Evolutionary conservation across 768 basidiomycete genomes (phyloP).

Genomic region (Auriscalpium orientale): DNA sequence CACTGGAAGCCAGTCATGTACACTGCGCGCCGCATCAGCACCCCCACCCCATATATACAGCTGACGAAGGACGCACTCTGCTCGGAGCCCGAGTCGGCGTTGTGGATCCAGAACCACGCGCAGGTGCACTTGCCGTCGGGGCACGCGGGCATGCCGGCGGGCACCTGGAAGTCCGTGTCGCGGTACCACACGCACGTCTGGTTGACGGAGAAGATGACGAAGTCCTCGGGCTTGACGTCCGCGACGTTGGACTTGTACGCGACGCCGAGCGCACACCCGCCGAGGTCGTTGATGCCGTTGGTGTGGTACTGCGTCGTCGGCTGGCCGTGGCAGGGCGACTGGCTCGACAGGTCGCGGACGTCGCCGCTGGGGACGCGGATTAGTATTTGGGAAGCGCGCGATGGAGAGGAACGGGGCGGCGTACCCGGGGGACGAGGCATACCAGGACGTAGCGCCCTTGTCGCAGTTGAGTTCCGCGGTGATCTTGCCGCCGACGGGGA

Average conservation of each 20-base stretch:
- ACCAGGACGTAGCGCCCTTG: slow-evolving; percentile 25
- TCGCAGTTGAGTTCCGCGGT: slow-evolving; percentile 24
- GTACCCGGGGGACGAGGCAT: slow-evolving; percentile 13
- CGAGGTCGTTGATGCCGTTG: slow-evolving; percentile 22
- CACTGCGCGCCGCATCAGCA: slow-evolving; percentile 11
- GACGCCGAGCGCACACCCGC: slow-evolving; percentile 35
- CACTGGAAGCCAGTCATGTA: slow-evolving; percentile 37
- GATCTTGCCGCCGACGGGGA: slow-evolving; percentile 23
- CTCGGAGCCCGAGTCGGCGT: slow-evolving; percentile 25
- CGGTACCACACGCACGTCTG: slow-evolving; percentile 35
- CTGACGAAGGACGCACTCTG: slow-evolving; percentile 23
- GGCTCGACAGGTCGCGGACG: slow-evolving; percentile 8
- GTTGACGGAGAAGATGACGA: slow-evolving; percentile 36
- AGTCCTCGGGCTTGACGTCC: slow-evolving; percentile 32
- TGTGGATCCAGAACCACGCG: slow-evolving; percentile 36
- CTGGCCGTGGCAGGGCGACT: slow-evolving; percentile 17
- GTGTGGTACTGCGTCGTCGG: slow-evolving; percentile 23
- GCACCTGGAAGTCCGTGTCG: slow-evolving; percentile 34
- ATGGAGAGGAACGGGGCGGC: neutral
- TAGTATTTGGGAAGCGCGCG: neutral
- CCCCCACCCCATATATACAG: neutral
- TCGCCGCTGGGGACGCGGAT: slow-evolving; percentile 15
- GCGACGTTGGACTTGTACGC: slow-evolving; percentile 33
- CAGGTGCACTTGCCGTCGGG: slow-evolving; percentile 37
- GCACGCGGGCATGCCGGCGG: slow-evolving; percentile 35